These are phyloP conservation scores for Termitomyces eurrhizus DNA, from an alignment of 768 basidiomycete species.

Conservation along the genomic window DNA sequence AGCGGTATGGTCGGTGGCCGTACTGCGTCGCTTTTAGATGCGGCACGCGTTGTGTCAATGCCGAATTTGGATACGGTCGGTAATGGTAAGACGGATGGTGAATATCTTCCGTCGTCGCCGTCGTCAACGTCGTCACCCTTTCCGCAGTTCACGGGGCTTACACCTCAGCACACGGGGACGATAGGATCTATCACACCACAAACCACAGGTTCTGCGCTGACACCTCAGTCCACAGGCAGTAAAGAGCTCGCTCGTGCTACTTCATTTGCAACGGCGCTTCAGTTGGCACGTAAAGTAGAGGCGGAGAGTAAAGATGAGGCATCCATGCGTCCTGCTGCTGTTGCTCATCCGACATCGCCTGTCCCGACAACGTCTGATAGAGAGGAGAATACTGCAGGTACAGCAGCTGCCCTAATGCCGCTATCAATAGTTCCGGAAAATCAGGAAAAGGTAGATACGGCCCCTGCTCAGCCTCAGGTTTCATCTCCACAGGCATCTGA, in stretches of 20 bases:
- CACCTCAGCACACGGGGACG: constrained; percentile 9
- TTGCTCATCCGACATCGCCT: constrained; percentile 15
- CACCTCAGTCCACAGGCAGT: constrained; percentile 14
- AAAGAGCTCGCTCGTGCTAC: constrained; percentile 25
- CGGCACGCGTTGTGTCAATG: constrained; percentile 28
- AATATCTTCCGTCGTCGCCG: constrained; percentile 22
- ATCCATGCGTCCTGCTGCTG: constrained; percentile 13
- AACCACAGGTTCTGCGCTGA: constrained; percentile 1
- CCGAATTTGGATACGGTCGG: constrained; percentile 11
- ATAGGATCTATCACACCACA: constrained; percentile 5
- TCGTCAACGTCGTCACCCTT: constrained; percentile 26
- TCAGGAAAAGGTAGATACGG: neutral
- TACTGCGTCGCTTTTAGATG: constrained; percentile 18
- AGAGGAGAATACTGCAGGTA: neutral
- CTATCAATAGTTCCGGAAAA: neutral
- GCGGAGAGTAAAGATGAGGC: constrained; percentile 26
- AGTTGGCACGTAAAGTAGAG: constrained; percentile 36
- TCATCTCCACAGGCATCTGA: neutral
- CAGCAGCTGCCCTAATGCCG: neutral
- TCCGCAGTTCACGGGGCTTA: constrained; percentile 8
- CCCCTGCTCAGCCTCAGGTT: neutral
- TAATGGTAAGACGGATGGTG: constrained; percentile 21
- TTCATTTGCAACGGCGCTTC: constrained; percentile 37
- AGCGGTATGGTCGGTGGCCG: constrained; percentile 19
- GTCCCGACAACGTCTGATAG: constrained; percentile 1